These are phyloP conservation scores for Hysterium pulicare DNA, from an alignment of 2,329 filamentous ascomycete species.

Conservation along the genomic window DNA sequence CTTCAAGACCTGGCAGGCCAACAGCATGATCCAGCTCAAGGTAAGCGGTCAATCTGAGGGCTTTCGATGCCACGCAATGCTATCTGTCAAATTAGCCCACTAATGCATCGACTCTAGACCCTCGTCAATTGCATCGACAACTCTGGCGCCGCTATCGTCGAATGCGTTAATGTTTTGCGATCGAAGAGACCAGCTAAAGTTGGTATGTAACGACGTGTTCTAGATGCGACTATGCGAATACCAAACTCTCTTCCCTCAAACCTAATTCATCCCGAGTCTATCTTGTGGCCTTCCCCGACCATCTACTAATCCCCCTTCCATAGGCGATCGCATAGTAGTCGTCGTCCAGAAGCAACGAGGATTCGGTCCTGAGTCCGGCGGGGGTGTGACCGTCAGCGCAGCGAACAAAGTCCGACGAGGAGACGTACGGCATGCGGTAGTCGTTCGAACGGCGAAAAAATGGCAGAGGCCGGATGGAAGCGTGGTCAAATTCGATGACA, in stretches of 20 bases:
- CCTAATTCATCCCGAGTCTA: neutral
- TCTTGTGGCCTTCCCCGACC: neutral
- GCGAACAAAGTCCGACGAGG: constrained; percentile 94
- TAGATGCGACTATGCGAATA: no score
- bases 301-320: constrained; percentile 9
- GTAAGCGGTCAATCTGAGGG: constrained; percentile 15
- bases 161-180: constrained; percentile 89
- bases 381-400: constrained; percentile 67
- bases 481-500: constrained; percentile 92
- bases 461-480: constrained; percentile 83
- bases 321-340: constrained; percentile 94
- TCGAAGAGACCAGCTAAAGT: constrained; percentile 87
- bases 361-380: constrained; percentile 67
- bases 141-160: constrained; percentile 93
- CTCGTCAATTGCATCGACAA: constrained; percentile 99
- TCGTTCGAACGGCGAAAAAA: constrained; percentile 88
- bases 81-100: neutral
- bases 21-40: constrained; percentile 39
- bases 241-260: neutral
- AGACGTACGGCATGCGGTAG: constrained; percentile 92
- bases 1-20: neutral
- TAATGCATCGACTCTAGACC: constrained; percentile 65
- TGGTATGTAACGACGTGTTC: constrained; percentile 56
- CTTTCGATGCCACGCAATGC: constrained; percentile 1
- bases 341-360: constrained; percentile 95